Evolutionary conservation across 768 basidiomycete genomes (phyloP).

Genomic region (Mycena chlorophos): DNA sequence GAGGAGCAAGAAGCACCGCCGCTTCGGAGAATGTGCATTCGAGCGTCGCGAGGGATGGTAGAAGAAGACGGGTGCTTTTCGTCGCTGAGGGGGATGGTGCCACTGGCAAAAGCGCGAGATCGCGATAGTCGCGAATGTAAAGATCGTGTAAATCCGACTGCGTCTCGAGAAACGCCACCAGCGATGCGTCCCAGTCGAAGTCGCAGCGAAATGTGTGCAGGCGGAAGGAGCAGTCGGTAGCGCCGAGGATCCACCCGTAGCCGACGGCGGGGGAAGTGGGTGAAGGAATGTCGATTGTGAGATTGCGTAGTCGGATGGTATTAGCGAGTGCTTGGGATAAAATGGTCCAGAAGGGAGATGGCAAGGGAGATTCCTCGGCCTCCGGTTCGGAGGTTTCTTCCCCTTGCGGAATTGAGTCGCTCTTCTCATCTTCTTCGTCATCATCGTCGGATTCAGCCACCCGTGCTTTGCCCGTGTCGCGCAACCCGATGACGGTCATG

Average conservation of each 20-base stretch:
- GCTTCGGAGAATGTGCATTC: constrained; percentile 73
- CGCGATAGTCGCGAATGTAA: constrained; percentile 47
- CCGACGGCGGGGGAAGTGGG: constrained; percentile 13
- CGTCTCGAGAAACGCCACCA: constrained; percentile 52
- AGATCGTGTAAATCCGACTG: constrained; percentile 53
- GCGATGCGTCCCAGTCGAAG: constrained; percentile 59
- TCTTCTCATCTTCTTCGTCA: not conserved
- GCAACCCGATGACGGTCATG: constrained; percentile 49
- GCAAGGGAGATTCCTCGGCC: constrained; percentile 24
- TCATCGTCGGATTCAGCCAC: not conserved
- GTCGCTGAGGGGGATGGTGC: not conserved
- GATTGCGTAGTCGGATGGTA: constrained; percentile 48
- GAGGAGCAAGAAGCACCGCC: constrained; percentile 54
- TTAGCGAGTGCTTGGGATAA: constrained; percentile 51
- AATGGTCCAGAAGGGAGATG: constrained; percentile 50
- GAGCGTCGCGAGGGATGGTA: constrained; percentile 52
- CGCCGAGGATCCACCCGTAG: constrained; percentile 42
- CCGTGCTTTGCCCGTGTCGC: constrained; percentile 26
- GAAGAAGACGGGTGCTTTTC: constrained; percentile 25
- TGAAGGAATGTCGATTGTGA: constrained; percentile 46
- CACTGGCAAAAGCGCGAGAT: constrained; percentile 9
- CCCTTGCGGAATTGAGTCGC: not conserved
- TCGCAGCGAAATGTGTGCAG: constrained; percentile 67
- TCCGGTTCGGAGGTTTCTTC: not conserved
- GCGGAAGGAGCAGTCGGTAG: constrained; percentile 42